Conservation (phyloP, 306 rosid genomes). For the Vicia faba region DNA sequence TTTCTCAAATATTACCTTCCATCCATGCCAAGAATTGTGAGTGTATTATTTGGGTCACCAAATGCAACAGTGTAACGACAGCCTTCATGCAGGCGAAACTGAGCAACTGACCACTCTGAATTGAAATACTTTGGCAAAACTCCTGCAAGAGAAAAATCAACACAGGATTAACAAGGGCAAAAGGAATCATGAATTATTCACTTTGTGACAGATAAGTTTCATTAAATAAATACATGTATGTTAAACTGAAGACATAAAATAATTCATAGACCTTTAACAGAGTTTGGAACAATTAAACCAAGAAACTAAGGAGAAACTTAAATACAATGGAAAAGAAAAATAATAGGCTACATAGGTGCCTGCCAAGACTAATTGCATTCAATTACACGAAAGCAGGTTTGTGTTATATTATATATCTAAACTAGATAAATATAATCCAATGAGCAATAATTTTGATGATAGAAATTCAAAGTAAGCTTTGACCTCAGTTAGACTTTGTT, state of each 20-base stretch:
- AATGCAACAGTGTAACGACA: constrained; percentile 65
- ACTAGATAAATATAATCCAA: neutral
- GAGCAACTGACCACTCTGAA: constrained; percentile 81
- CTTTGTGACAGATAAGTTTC: neutral
- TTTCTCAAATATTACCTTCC: constrained; percentile 54
- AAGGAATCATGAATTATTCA: neutral
- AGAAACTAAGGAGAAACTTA: neutral
- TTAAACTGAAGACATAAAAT: neutral
- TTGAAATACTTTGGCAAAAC: constrained; percentile 41
- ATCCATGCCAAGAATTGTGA: constrained; percentile 74
- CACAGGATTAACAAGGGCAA: neutral
- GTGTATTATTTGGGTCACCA: constrained; percentile 65
- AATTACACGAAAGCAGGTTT: neutral
- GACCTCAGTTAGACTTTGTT: too few species aligned
- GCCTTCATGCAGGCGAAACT: constrained; percentile 68
- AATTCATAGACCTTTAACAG: neutral
- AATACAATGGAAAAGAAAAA: neutral
- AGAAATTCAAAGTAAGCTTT: too few species aligned
- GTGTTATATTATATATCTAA: neutral
- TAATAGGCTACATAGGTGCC: neutral
- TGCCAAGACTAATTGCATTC: neutral
- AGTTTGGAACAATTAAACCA: neutral
- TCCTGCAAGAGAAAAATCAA: neutral
- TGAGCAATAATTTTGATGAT: neutral
- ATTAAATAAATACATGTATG: neutral